Conservation (phyloP, 257 asterid species). For the Pogostemon cablin region DNA sequence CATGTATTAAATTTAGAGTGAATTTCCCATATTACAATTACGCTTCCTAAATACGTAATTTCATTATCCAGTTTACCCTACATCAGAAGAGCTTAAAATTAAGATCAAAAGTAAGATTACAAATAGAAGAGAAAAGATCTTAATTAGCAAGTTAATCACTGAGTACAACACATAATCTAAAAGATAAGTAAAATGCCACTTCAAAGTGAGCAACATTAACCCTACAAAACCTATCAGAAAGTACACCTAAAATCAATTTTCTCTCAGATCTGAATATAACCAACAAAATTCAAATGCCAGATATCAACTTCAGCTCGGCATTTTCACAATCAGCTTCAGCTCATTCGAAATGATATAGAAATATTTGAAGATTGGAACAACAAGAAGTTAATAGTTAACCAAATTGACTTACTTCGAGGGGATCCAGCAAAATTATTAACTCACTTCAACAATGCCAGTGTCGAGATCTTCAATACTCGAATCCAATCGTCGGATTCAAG, state of each 20-base stretch:
- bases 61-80: background rate
- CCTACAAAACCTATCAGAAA: constrained; percentile 19
- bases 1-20: constrained; percentile 3
- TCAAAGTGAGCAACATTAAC: constrained; percentile 24
- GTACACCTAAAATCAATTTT: constrained; percentile 26
- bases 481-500: constrained; percentile 52
- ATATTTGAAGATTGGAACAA: constrained; percentile 12
- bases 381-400: constrained; percentile 20
- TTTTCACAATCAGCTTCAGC: constrained; percentile 28
- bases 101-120: constrained; percentile 10
- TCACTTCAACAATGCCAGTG: constrained; percentile 46
- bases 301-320: constrained; percentile 35
- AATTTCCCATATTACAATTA: constrained; percentile 12
- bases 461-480: constrained; percentile 53
- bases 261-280: constrained; percentile 59
- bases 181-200: constrained; percentile 29
- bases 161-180: constrained; percentile 21
- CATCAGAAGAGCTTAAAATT: background rate
- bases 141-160: constrained; percentile 16
- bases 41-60: background rate
- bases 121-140: constrained; percentile 19
- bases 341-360: constrained; percentile 27
- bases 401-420: constrained; percentile 23
- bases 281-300: constrained; percentile 35
- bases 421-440: constrained; percentile 46